Conservation (phyloP, 208 protist species). For the Giardia muris region DNA sequence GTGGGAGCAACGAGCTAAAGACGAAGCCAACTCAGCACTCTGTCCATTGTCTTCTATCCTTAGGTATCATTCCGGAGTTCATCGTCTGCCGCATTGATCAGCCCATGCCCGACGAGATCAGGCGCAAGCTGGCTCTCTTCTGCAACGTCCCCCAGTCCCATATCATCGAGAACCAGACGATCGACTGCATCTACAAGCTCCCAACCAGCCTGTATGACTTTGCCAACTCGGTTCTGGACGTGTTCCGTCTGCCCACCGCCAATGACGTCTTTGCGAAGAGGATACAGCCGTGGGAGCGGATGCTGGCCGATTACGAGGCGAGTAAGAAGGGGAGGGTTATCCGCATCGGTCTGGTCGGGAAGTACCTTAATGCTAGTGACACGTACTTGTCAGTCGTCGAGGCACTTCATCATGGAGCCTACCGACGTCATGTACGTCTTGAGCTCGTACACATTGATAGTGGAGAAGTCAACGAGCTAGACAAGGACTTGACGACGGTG, state of each 20-base stretch:
- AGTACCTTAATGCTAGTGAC: conserved; percentile 79
- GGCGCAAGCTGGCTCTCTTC: conserved; percentile 76
- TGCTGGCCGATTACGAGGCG: conserved; percentile 41
- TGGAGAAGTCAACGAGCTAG: conserved; percentile 53
- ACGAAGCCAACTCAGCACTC: conserved; percentile 94
- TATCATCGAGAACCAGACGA: background rate
- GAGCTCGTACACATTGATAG: conserved; percentile 71
- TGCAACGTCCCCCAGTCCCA: conserved; percentile 65
- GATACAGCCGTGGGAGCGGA: conserved; percentile 33
- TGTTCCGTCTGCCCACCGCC: conserved; percentile 43
- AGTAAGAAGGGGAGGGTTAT: background rate
- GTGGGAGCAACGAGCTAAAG: conserved; percentile 79
- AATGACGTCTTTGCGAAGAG: conserved; percentile 49
- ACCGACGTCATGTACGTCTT: conserved; percentile 66
- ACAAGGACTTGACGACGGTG: conserved; percentile 48
- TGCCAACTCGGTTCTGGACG: background rate
- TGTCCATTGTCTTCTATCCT: conserved; percentile 69
- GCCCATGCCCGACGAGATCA: conserved; percentile 56
- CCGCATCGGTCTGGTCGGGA: conserved; percentile 86
- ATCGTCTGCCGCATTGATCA: conserved; percentile 79
- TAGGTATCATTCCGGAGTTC: conserved; percentile 87
- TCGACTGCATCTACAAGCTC: conserved; percentile 16
- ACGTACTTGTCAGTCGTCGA: conserved; percentile 78
- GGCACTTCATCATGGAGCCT: conserved; percentile 59
- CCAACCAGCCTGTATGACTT: background rate